Conservation (phyloP, 768 basidiomycete species). For the Termitomyces sp. region DNA sequence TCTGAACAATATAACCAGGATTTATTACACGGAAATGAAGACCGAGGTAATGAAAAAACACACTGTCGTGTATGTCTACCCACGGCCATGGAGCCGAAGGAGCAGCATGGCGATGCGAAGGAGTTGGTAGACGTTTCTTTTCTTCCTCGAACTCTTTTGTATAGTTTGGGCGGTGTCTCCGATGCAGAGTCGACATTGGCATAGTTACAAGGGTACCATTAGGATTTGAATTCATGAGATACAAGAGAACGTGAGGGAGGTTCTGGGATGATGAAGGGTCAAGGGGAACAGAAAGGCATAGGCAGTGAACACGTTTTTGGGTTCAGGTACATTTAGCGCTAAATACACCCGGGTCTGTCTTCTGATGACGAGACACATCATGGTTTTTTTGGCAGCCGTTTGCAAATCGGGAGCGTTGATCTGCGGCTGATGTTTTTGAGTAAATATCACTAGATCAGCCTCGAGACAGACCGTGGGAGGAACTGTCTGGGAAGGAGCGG, state of each 20-base stretch:
- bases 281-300: background rate
- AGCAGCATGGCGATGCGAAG: constrained; percentile 39
- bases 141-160: constrained; percentile 10
- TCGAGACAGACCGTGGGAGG: too few species aligned
- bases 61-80: constrained; percentile 36
- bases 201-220: background rate
- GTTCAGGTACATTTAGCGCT: background rate
- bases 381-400: too few species aligned
- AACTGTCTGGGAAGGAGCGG: too few species aligned
- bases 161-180: constrained; percentile 9
- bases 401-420: too few species aligned
- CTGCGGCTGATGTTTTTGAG: too few species aligned
- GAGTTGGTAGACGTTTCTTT: constrained; percentile 21
- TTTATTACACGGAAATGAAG: background rate
- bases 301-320: background rate
- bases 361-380: too few species aligned
- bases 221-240: background rate
- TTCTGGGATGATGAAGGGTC: background rate
- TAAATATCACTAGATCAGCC: too few species aligned
- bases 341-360: too few species aligned
- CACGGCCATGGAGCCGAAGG: constrained; percentile 45
- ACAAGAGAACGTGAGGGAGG: background rate
- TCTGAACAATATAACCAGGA: constrained; percentile 17
- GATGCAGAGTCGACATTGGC: constrained; percentile 1
- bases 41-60: background rate